Base-by-base conservation (phyloP, 257 asterid genomes). In the Salvia splendens region DNA sequence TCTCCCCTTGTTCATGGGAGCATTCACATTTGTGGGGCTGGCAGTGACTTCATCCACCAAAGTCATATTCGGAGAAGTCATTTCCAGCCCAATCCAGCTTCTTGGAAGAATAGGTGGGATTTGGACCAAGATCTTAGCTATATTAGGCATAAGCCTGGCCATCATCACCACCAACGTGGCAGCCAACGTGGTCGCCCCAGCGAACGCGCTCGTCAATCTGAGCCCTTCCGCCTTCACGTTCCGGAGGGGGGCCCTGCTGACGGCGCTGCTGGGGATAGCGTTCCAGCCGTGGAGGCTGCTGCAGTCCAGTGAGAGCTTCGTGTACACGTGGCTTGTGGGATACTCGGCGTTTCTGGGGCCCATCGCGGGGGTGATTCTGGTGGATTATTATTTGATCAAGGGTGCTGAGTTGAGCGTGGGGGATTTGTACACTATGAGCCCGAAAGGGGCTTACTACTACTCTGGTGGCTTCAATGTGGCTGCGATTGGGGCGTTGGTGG, bases 161-260 rank as follows among this genome's bases (percentile, higher is more conserved):
- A 79, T 76, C 14, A 49, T 93, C 43, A 93, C 97, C 0, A 93
- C 99, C 70, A 93, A 93, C 81, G 87, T 93, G 35, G 97, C 99
- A 2, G 99, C 99, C 8, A 90, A 93, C 11, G 94, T 90, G 4
- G 99, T 93, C 3, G 99, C 98, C 1, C 98, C 96, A 0, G 97
- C 98, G 0, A 90, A 93, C 32, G 98, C 96, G 0, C 48, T 93
- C 0, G 97, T 82, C 40, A 93, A 93, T 63, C 85, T 90, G 4
- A 88, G 89, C 68, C 98, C 98, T 10, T 77, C 89, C 1, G 52
- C 5, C 35, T 90, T 93, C 82, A 89, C 85, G 0, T 92, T 92
- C 56, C 76, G 96, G 0, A 71, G 71, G 7, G 97, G 97, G 0
- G 95, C 97, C 2, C 0, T 89, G 0, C 61, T 87, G 0, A 89